phyloP scores from a whole-genome alignment of 176 grass and related monocot genomes.

The Alloteropsis semialata region DNA sequence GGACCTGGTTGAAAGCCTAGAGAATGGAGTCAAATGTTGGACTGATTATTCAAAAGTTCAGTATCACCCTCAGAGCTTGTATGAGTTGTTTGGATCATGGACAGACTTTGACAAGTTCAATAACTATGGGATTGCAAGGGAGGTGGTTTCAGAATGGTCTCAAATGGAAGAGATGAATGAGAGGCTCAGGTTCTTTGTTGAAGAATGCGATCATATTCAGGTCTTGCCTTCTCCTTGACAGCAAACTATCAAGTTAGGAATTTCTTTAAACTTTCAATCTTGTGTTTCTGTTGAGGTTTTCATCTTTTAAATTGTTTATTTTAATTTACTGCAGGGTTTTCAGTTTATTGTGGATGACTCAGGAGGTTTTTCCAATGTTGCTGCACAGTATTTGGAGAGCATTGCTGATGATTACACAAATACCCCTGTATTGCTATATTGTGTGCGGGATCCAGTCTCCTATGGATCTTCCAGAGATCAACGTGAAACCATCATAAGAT shows the following conservation, averaged over 20 bases:
- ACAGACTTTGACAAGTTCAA: conserved; percentile 85
- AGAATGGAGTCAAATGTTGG: conserved; percentile 75
- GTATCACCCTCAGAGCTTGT: conserved; percentile 86
- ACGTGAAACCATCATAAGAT: conserved; percentile 59
- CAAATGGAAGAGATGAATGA: conserved; percentile 95
- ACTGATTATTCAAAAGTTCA: conserved; percentile 94
- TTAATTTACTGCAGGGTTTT: conserved; percentile 66
- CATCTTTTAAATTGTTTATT: conserved; percentile 6
- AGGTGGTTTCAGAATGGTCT: conserved; percentile 73
- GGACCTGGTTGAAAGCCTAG: conserved; percentile 63
- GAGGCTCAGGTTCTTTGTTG: conserved; percentile 83
- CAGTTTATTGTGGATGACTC: conserved; percentile 70
- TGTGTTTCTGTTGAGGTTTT: neutral
- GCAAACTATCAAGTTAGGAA: conserved; percentile 8
- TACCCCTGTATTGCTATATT: conserved; percentile 71
- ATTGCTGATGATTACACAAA: conserved; percentile 94
- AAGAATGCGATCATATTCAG: conserved; percentile 99
- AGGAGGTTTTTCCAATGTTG: conserved; percentile 68
- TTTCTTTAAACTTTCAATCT: neutral
- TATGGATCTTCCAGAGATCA: conserved; percentile 50
- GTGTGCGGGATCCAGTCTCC: conserved; percentile 61
- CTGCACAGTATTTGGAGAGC: conserved; percentile 73
- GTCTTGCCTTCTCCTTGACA: conserved; percentile 40
- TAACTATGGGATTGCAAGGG: conserved; percentile 65
- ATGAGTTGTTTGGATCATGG: conserved; percentile 80